A percentile compares a stretch with the other conserved stretches of the same genome.
These are phyloP conservation scores for Neurospora sp. DNA, from an alignment of 495 filamentous ascomycete genomes.

Conservation along the genomic window DNA sequence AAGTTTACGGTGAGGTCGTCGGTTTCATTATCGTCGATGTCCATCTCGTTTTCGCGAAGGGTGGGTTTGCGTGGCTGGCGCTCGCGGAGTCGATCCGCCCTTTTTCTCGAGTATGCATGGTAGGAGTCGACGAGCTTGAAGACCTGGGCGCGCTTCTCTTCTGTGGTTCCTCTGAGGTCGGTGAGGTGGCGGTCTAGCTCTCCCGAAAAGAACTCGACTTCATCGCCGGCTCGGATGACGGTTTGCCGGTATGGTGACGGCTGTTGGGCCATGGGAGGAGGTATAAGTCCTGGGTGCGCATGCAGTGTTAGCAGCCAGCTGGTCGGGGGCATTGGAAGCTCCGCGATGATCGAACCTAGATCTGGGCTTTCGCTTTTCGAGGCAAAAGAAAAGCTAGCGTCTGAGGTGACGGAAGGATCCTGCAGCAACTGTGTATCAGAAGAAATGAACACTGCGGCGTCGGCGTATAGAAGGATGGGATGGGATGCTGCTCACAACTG, in stretches of 20 bases:
- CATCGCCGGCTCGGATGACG: constrained; percentile 24
- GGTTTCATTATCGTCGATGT: constrained; percentile 31
- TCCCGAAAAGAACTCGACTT: constrained; percentile 36
- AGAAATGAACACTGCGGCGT: neutral
- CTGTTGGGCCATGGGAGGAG: constrained; percentile 13
- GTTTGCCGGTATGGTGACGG: constrained; percentile 17
- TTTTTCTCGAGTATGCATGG: constrained; percentile 28
- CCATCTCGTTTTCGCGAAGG: constrained; percentile 45
- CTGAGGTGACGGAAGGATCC: constrained; percentile 10
- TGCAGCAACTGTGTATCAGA: constrained; percentile 6
- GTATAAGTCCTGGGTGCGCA: neutral
- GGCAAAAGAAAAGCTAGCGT: constrained; percentile 9
- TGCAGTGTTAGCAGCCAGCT: constrained; percentile 2
- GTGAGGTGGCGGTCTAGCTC: constrained; percentile 32
- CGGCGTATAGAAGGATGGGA: neutral
- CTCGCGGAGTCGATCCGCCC: constrained; percentile 27
- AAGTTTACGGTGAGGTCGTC: constrained; percentile 28
- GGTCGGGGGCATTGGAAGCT: neutral
- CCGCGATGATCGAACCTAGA: constrained; percentile 9
- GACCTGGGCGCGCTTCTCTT: constrained; percentile 33
- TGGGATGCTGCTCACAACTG: constrained; percentile 15
- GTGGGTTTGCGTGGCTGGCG: constrained; percentile 8
- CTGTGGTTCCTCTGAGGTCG: constrained; percentile 14
- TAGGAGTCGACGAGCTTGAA: constrained; percentile 36
- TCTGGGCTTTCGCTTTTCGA: constrained; percentile 8